These are phyloP conservation scores for Fonsecaea pedrosoi DNA, from an alignment of 2,329 filamentous ascomycete species.

Conservation along the genomic window DNA sequence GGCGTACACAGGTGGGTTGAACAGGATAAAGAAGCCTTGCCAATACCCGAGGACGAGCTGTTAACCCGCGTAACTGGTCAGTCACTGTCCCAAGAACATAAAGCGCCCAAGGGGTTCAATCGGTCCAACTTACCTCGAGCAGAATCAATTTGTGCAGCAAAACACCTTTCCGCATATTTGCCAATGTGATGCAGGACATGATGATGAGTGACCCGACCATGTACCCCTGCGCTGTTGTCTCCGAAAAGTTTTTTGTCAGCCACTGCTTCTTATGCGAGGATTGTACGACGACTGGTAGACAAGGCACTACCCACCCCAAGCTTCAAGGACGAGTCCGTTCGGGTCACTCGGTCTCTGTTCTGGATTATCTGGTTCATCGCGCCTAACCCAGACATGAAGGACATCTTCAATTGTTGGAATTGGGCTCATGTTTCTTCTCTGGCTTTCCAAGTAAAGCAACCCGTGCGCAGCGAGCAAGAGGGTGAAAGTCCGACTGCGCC, in stretches of 20 bases:
- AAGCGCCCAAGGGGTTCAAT: neutral
- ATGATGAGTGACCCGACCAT: constrained; percentile 54
- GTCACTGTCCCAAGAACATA: neutral
- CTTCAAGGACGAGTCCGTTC: constrained; percentile 46
- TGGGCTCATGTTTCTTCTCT: constrained; percentile 36
- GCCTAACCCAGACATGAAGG: constrained; percentile 28
- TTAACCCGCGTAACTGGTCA: constrained; percentile 12
- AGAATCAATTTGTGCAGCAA: constrained; percentile 55
- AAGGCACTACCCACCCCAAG: constrained; percentile 43
- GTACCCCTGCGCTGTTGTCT: constrained; percentile 44
- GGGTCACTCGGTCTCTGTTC: constrained; percentile 38
- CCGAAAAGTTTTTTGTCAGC: constrained; percentile 9
- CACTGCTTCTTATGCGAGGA: neutral
- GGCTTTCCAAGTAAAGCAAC: constrained; percentile 1
- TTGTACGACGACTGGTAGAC: neutral
- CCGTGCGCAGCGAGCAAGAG: constrained; percentile 7
- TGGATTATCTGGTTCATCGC: constrained; percentile 33
- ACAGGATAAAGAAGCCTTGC: constrained; percentile 63
- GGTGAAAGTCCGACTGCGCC: constrained; percentile 15
- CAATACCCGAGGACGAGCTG: constrained; percentile 60
- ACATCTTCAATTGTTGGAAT: constrained; percentile 31
- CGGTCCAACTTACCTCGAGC: constrained; percentile 46
- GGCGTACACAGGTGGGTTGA: constrained; percentile 58
- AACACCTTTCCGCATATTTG: constrained; percentile 53
- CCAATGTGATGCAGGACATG: constrained; percentile 52